Base-by-base conservation (phyloP, 371 early-diverging fungal species). In the Blastocladiella emersonii region DNA sequence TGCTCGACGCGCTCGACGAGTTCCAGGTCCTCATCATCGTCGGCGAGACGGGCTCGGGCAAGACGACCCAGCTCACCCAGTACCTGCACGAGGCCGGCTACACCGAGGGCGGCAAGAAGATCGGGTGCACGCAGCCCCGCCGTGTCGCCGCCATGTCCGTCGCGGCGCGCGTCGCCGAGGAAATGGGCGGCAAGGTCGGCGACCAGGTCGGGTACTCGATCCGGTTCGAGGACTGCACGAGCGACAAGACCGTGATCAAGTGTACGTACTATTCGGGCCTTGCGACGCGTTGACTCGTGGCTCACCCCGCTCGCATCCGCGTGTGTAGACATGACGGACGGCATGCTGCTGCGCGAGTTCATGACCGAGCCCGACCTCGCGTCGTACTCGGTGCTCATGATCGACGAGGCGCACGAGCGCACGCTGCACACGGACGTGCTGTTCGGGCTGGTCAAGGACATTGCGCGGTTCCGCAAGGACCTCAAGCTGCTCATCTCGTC, bases 381-480 rank as follows among this genome's bases (percentile, higher is more conserved):
- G 13, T 78, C 85, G 32, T 97, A 96, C 74, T 86, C 85, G 49
- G 89, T 88, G 64, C 76, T 98, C 66, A 95, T 99, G 73, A 93
- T 99, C 62, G 99, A 99, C 74, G 99, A 98, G 73, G 98, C 98
- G 23, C 99, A 99, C 81, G 99, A 99, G 74, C 84, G 99, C 66
- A 98, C 95, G 17, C 74, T 97, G 60, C 95, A 97, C 64, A 98
- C 99, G 0, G 99, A 99, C 72, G 62, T 99, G 55, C 68, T 99
- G 62, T 90, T 99, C 77, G 96, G 95, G 4, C 79, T 99, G 35
- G 85, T 99, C 65, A 98, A 96, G 64, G 95, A 95, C 80, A 92
- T 95, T 73, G 87, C 91, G 17, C 82, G 95, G 34, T 90, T 91
- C 71, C 77, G 98, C 49, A 90, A 91, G 12, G 96, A 97, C 65